Conservation (phyloP, 495 filamentous ascomycete species). For the Penicillium ochrochloron region DNA sequence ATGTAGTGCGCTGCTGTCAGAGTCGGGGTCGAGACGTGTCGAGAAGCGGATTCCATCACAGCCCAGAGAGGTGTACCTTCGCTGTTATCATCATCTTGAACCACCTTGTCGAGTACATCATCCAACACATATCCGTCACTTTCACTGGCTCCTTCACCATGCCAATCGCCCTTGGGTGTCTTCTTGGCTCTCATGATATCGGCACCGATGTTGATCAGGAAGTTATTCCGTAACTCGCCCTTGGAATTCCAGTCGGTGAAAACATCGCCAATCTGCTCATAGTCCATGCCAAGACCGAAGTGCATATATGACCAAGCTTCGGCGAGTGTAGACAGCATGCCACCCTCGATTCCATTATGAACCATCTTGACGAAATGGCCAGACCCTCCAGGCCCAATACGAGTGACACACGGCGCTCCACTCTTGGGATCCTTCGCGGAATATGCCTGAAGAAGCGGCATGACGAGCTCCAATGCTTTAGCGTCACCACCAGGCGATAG, state of each 20-base stretch:
- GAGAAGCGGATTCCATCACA: slow-evolving; percentile 61
- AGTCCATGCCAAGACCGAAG: slow-evolving; percentile 59
- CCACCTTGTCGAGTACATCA: slow-evolving; percentile 74
- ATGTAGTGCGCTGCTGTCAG: slow-evolving; percentile 67
- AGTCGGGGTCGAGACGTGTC: slow-evolving; percentile 69
- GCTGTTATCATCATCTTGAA: slow-evolving; percentile 68
- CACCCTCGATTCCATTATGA: slow-evolving; percentile 78
- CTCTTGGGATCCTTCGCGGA: slow-evolving; percentile 61
- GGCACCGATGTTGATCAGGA: slow-evolving; percentile 65
- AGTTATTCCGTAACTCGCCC: slow-evolving; percentile 64
- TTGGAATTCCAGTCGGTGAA: slow-evolving; percentile 67
- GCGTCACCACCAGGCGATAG: slow-evolving; percentile 69
- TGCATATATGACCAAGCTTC: slow-evolving; percentile 72
- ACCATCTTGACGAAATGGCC: slow-evolving; percentile 82
- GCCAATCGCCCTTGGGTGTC: slow-evolving; percentile 46
- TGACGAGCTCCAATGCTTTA: slow-evolving; percentile 58
- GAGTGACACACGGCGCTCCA: slow-evolving; percentile 64
- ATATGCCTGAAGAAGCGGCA: slow-evolving; percentile 66
- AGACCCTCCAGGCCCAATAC: slow-evolving; percentile 63
- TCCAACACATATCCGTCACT: slow-evolving; percentile 58
- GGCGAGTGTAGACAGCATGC: slow-evolving; percentile 63
- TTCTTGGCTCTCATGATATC: slow-evolving; percentile 60
- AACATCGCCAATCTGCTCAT: slow-evolving; percentile 75
- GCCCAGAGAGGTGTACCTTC: slow-evolving; percentile 75
- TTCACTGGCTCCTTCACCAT: slow-evolving; percentile 42